Percentiles rank a stretch among this genome's conserved stretches.
Evolutionary conservation across 768 basidiomycete genomes (phyloP).

Genomic region (Agaricus sinodeliciosus): DNA sequence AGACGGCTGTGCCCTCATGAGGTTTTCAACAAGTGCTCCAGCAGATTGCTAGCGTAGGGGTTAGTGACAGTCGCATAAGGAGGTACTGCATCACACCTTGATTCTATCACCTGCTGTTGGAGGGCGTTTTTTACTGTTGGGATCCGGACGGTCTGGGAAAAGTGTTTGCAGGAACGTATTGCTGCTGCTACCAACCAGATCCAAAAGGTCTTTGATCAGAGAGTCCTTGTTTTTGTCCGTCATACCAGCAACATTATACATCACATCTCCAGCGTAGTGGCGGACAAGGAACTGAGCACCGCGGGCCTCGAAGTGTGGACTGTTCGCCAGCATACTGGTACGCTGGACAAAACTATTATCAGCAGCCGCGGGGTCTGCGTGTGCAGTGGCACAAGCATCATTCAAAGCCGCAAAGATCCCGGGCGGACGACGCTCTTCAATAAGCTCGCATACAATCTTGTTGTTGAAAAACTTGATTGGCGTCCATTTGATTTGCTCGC

Average conservation of each 20-base stretch:
- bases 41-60: conserved; percentile 66
- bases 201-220: conserved; percentile 89
- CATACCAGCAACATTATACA: conserved; percentile 97
- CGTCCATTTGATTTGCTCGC: conserved; percentile 98
- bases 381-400: conserved; percentile 98
- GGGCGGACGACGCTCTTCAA: conserved; percentile 93
- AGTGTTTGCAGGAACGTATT: conserved; percentile 84
- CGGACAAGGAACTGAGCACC: conserved; percentile 92
- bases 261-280: conserved; percentile 98
- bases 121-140: conserved; percentile 95
- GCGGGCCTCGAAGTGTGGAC: conserved; percentile 92
- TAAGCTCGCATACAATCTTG: conserved; percentile 96
- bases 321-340: conserved; percentile 70
- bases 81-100: conserved; percentile 48
- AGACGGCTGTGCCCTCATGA: conserved; percentile 95
- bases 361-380: conserved; percentile 93
- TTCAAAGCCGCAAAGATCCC: conserved; percentile 98
- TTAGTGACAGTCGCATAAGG: not conserved
- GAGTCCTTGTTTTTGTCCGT: conserved; percentile 99
- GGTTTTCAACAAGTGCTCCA: conserved; percentile 90
- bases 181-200: conserved; percentile 72
- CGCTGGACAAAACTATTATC: conserved; percentile 97
- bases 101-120: conserved; percentile 98
- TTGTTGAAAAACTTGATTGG: conserved; percentile 99
- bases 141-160: conserved; percentile 93